Percentiles rank a stretch among this genome's conserved stretches.
These are phyloP conservation scores for Diaporthe citri DNA, from an alignment of 2,329 filamentous ascomycete species.

Conservation along the genomic window DNA sequence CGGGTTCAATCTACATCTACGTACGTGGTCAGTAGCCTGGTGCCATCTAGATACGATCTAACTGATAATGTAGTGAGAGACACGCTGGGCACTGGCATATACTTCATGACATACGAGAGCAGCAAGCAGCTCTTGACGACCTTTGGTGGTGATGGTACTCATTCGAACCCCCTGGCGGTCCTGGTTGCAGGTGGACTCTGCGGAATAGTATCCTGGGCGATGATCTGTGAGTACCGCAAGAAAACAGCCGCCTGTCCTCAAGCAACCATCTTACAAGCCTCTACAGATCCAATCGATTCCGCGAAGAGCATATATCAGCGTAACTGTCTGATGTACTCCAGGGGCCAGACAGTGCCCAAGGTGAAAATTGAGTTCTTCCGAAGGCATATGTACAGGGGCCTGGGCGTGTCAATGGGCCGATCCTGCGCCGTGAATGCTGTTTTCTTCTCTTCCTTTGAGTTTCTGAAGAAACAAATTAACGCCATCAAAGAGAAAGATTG, in stretches of 20 bases:
- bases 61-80: conserved; percentile 72
- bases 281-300: conserved; percentile 78
- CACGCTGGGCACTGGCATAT: conserved; percentile 85
- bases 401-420: conserved; percentile 85
- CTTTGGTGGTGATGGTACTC: conserved; percentile 76
- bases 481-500: conserved; percentile 59
- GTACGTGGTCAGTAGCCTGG: conserved; percentile 63
- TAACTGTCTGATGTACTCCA: conserved; percentile 79
- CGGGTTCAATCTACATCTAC: conserved; percentile 81
- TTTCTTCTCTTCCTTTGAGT: conserved; percentile 91
- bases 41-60: not conserved
- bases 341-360: conserved; percentile 72
- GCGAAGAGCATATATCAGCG: conserved; percentile 89
- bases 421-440: conserved; percentile 88
- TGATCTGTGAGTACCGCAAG: conserved; percentile 70
- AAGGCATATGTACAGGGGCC: conserved; percentile 82
- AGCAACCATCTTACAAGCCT: not conserved
- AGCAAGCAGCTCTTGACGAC: conserved; percentile 85
- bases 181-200: conserved; percentile 84
- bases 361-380: conserved; percentile 85
- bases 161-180: conserved; percentile 84
- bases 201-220: conserved; percentile 85
- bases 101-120: conserved; percentile 92
- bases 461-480: conserved; percentile 79
- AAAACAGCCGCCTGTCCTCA: not conserved